phyloP scores from a whole-genome alignment of 768 basidiomycete genomes.

The Rhodotorula taiwanensis region DNA sequence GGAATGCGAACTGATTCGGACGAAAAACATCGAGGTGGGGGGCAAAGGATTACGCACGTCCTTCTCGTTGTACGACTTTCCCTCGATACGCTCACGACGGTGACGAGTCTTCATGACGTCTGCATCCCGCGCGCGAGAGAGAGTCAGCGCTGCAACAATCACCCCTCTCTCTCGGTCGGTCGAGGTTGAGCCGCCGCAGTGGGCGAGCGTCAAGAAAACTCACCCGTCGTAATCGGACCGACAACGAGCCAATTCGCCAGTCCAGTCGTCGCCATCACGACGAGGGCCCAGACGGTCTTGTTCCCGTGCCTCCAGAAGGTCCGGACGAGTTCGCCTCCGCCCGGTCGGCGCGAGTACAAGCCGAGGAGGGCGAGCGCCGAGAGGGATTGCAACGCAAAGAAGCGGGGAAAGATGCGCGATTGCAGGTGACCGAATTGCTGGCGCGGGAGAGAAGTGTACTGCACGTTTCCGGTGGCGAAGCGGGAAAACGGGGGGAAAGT shows the following conservation, averaged over 20 bases:
- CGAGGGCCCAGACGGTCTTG: conserved; percentile 24
- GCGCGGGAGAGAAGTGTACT: conserved; percentile 34
- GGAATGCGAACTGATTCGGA: too few relatives aligned
- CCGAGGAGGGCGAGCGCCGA: conserved; percentile 13
- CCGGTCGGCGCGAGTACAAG: conserved; percentile 11
- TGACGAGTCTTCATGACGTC: conserved; percentile 36
- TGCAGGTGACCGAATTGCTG: conserved; percentile 37
- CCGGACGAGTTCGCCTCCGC: not conserved
- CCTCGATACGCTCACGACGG: conserved; percentile 32
- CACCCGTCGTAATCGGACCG: conserved; percentile 33
- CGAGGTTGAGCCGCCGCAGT: not conserved
- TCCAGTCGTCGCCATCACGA: conserved; percentile 10
- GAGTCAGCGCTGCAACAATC: not conserved
- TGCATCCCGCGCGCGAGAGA: not conserved
- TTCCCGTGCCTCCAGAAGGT: not conserved
- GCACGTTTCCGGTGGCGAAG: conserved; percentile 3
- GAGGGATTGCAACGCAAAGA: conserved; percentile 18
- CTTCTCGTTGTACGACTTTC: conserved; percentile 31
- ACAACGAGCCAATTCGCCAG: conserved; percentile 28
- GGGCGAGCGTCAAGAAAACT: not conserved
- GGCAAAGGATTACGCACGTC: conserved; percentile 17
- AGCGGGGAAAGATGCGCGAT: conserved; percentile 32
- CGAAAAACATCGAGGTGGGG: too few relatives aligned
- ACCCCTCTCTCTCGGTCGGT: too few relatives aligned
- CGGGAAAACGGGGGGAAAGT: not conserved